phyloP scores from a whole-genome alignment of 2,329 filamentous ascomycete species.

The Penicillium polonicum region DNA sequence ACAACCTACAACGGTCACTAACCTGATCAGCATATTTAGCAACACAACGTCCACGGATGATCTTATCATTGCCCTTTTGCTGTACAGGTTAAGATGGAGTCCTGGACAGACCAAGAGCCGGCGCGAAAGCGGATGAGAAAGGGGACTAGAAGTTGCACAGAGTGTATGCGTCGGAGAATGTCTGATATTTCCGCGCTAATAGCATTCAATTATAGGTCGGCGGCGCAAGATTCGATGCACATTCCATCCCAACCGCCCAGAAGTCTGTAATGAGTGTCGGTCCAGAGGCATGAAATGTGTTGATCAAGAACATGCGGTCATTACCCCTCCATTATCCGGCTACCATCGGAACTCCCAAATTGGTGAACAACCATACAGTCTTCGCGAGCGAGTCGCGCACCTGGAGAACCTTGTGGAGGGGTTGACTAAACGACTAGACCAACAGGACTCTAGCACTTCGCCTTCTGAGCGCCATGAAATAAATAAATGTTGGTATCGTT shows the following conservation, averaged over 20 bases:
- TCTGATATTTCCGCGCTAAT: neutral
- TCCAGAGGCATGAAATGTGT: slow-evolving; percentile 40
- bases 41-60: neutral
- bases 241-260: slow-evolving; percentile 33
- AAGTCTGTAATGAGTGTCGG: slow-evolving; percentile 43
- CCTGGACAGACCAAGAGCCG: slow-evolving; percentile 32
- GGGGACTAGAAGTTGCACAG: slow-evolving; percentile 44
- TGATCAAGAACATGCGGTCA: slow-evolving; percentile 37
- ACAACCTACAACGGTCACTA: neutral
- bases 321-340: slow-evolving; percentile 2
- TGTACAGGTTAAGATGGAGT: slow-evolving; percentile 14
- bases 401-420: slow-evolving; percentile 39
- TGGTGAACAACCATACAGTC: slow-evolving; percentile 35
- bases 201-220: slow-evolving; percentile 27
- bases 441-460: slow-evolving; percentile 14
- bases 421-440: slow-evolving; percentile 33
- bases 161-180: slow-evolving; percentile 32
- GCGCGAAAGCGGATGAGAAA: slow-evolving; percentile 47
- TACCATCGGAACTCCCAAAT: slow-evolving; percentile 2
- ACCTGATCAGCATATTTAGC: neutral
- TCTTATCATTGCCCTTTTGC: neutral
- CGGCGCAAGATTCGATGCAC: slow-evolving; percentile 46
- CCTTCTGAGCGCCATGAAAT: slow-evolving; percentile 2
- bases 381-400: slow-evolving; percentile 40
- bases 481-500: neutral